phyloP scores from a whole-genome alignment of 257 asterid genomes.

The Scutellaria minor region DNA sequence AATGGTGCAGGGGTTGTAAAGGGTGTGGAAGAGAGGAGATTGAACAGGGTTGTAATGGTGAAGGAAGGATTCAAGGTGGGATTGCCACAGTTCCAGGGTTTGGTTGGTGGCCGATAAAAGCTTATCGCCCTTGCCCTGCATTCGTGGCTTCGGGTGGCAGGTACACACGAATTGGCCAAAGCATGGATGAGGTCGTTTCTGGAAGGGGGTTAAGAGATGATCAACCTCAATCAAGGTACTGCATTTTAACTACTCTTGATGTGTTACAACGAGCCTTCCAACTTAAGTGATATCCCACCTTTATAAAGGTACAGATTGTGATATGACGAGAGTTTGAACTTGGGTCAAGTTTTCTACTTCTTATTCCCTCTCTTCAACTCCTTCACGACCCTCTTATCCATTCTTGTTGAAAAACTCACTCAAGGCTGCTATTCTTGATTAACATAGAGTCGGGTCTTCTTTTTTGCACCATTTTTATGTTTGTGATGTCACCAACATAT shows the following conservation, averaged over 20 bases:
- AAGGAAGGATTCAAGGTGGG: conserved; percentile 98
- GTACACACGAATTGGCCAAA: conserved; percentile 79
- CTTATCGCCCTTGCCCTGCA: conserved; percentile 92
- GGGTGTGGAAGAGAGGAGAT: conserved; percentile 79
- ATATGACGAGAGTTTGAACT: no score
- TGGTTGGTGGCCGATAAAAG: conserved; percentile 99
- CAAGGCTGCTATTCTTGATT: no score
- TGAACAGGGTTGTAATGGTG: conserved; percentile 87
- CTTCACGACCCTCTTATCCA: no score
- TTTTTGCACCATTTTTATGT: background rate
- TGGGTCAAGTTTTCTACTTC: no score
- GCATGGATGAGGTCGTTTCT: conserved; percentile 91
- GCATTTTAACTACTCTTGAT: no score
- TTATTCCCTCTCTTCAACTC: no score
- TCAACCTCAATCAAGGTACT: conserved; percentile 49
- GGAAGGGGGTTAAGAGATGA: conserved; percentile 53
- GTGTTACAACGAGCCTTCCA: no score
- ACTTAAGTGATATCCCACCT: no score
- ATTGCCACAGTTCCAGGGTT: conserved; percentile 90
- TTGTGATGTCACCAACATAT: background rate
- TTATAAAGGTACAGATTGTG: no score
- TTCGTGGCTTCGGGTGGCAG: conserved; percentile 86
- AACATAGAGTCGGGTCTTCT: no score
- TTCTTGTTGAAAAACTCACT: no score
- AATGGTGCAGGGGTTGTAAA: conserved; percentile 66